phyloP scores from a whole-genome alignment of 495 filamentous ascomycete species.

The Penicillium coffeae region DNA sequence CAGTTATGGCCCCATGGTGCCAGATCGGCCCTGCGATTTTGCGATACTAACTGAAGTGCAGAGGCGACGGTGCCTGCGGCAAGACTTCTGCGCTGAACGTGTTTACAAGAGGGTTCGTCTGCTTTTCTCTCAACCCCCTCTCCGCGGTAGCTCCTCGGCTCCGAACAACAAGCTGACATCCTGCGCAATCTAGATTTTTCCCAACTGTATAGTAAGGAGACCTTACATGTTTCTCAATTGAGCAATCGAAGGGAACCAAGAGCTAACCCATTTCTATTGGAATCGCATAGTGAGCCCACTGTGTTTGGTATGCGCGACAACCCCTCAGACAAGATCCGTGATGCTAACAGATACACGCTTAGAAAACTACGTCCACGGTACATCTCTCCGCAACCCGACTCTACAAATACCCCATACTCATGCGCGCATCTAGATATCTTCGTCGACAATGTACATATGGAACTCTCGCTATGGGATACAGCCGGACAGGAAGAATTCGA shows the following conservation, averaged over 20 bases:
- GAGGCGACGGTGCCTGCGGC: conserved; percentile 94
- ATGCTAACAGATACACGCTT: conserved; percentile 26
- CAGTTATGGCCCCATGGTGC: conserved; percentile 35
- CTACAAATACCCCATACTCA: conserved; percentile 8
- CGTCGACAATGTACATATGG: conserved; percentile 93
- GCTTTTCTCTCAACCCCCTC: conserved; percentile 7
- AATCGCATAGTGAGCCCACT: conserved; percentile 69
- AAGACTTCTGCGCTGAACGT: conserved; percentile 98
- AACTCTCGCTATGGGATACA: conserved; percentile 96
- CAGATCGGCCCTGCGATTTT: background rate
- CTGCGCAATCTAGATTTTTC: conserved; percentile 65
- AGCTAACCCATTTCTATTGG: conserved; percentile 23
- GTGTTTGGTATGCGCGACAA: conserved; percentile 67
- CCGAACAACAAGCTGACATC: conserved; percentile 17
- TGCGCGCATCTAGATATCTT: conserved; percentile 71
- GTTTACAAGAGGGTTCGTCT: conserved; percentile 87
- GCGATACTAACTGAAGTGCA: conserved; percentile 34
- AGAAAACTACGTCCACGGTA: conserved; percentile 99
- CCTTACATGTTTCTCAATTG: background rate
- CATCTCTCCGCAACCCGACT: conserved; percentile 2
- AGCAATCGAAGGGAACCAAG: background rate
- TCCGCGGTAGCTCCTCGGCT: conserved; percentile 2
- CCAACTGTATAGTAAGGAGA: conserved; percentile 84
- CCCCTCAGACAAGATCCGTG: background rate
- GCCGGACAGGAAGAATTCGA: conserved; percentile 99